Conservation (phyloP, 1,139 yeast genomes). For the Geotrichum histeridarum region DNA sequence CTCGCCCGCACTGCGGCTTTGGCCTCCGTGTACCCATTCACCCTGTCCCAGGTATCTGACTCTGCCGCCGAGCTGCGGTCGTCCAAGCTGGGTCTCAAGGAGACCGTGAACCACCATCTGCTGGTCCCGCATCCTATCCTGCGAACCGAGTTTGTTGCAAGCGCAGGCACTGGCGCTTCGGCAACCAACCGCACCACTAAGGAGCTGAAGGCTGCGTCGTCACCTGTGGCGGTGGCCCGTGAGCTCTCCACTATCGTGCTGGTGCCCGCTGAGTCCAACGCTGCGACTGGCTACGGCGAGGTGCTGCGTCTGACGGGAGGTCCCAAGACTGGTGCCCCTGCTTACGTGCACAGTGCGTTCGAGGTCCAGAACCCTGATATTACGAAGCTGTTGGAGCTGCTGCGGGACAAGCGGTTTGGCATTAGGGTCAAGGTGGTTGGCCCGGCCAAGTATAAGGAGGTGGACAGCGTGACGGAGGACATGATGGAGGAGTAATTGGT, state of each 20-base stretch:
- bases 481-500: constrained; percentile 15
- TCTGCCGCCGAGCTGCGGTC: constrained; percentile 34
- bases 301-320: constrained; percentile 80
- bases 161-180: constrained; percentile 37
- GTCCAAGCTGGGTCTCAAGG: constrained; percentile 73
- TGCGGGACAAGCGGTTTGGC: constrained; percentile 28
- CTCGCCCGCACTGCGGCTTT: constrained; percentile 64
- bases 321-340: constrained; percentile 56
- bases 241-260: constrained; percentile 70
- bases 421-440: constrained; percentile 32
- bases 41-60: constrained; percentile 44
- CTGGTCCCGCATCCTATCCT: constrained; percentile 71
- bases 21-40: constrained; percentile 88
- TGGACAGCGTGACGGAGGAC: constrained; percentile 8
- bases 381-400: constrained; percentile 26
- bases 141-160: constrained; percentile 46
- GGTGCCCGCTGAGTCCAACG: constrained; percentile 42
- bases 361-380: constrained; percentile 35
- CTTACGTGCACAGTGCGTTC: constrained; percentile 76
- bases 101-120: constrained; percentile 75
- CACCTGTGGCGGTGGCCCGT: constrained; percentile 61
- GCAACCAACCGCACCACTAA: constrained; percentile 19
- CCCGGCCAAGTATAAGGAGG: constrained; percentile 25
- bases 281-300: constrained; percentile 48
- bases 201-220: constrained; percentile 46